Conservation (phyloP, 2,329 filamentous ascomycete species). For the Penicillium sp. region DNA sequence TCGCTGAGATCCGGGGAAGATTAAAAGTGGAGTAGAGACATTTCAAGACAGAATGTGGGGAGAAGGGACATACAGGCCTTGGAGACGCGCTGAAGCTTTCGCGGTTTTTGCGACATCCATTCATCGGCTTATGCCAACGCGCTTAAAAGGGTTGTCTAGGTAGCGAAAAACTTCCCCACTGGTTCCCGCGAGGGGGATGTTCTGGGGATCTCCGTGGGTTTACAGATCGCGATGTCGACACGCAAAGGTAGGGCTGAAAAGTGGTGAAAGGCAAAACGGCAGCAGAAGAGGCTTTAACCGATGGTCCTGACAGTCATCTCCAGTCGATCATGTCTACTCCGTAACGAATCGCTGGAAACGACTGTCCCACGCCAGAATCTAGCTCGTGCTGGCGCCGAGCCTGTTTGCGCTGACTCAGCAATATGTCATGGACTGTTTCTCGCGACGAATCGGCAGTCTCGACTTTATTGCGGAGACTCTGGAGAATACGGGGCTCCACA, state of each 20-base stretch:
- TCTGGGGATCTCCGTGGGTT: conserved; percentile 11
- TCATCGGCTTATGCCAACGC: conserved; percentile 22
- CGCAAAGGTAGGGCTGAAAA: background rate
- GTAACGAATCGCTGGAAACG: conserved; percentile 5
- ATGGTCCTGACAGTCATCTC: too few species aligned
- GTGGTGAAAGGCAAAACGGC: conserved; percentile 7
- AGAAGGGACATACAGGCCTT: conserved; percentile 32
- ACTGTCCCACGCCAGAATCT: background rate
- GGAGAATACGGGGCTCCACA: background rate
- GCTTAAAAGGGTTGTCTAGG: background rate
- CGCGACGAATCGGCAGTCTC: conserved; percentile 8
- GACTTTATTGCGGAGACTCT: background rate
- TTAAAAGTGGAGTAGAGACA: conserved; percentile 19
- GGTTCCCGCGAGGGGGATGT: conserved; percentile 10
- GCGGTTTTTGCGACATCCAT: conserved; percentile 37
- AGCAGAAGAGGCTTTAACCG: conserved; percentile 1
- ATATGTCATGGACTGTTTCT: conserved; percentile 12
- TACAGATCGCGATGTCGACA: conserved; percentile 7
- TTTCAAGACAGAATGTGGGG: background rate
- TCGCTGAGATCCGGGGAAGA: too few species aligned
- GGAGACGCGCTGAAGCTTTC: conserved; percentile 37
- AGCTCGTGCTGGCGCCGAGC: background rate
- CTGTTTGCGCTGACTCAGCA: conserved; percentile 14
- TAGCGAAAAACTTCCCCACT: conserved; percentile 10
- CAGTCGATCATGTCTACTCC: background rate